A percentile compares a stretch with the other conserved stretches of the same genome.
These are phyloP conservation scores for Coemansia sp. DNA, from an alignment of 192 early-diverging fungal species.

Conservation along the genomic window DNA sequence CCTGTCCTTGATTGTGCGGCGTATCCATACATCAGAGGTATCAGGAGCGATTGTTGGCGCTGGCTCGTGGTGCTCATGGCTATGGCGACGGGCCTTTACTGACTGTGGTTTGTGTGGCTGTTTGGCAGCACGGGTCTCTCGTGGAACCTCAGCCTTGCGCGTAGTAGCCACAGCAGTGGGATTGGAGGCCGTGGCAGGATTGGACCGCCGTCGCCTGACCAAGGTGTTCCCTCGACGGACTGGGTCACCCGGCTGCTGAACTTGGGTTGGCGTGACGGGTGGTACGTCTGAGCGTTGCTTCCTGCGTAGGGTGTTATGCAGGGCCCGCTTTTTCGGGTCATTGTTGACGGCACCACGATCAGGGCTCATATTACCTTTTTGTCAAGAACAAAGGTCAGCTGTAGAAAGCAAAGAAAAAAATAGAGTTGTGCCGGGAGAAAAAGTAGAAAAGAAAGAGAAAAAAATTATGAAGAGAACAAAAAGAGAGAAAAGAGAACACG, in stretches of 20 bases:
- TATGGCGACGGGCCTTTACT: neutral
- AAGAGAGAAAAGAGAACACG: neutral
- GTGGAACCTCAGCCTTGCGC: slow-evolving; percentile 5
- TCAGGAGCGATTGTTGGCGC: slow-evolving; percentile 6
- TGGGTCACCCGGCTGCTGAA: neutral
- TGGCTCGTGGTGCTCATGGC: neutral
- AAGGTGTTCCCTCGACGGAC: neutral
- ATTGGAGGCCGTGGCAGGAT: neutral
- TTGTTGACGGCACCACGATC: neutral
- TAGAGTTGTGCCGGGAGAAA: neutral
- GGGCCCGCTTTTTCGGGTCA: slow-evolving; percentile 1
- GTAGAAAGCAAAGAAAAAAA: neutral
- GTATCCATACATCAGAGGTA: slow-evolving; percentile 19
- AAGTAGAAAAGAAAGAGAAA: neutral
- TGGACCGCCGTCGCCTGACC: neutral
- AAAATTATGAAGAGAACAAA: neutral
- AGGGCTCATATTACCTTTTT: neutral
- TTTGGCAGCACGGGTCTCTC: neutral
- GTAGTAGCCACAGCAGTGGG: neutral
- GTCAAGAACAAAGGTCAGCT: neutral
- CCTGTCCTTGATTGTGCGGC: slow-evolving; percentile 16
- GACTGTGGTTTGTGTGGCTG: neutral
- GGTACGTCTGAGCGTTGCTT: neutral
- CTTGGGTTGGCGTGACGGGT: neutral
- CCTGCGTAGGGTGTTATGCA: slow-evolving; percentile 3